Conservation (phyloP, 306 rosid species). For the Vicia sativa region DNA sequence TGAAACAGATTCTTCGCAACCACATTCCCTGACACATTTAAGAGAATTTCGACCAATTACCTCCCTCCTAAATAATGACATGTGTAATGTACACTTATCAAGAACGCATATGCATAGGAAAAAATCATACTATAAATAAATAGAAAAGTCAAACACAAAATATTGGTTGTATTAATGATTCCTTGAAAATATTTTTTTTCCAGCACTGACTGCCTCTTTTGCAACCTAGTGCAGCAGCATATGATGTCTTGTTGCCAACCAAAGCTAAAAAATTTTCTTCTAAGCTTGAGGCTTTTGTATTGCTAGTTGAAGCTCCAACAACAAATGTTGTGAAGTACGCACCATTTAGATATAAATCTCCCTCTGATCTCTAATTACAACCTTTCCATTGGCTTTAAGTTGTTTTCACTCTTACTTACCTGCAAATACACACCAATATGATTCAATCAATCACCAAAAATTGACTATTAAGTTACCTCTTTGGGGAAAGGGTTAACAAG, state of each 20-base stretch:
- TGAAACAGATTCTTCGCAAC: too few species aligned
- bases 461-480: conserved; percentile 59
- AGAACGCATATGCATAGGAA: conserved; percentile 40
- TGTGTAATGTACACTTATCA: conserved; percentile 91
- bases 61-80: too few species aligned
- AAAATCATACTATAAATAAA: conserved; percentile 44
- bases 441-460: conserved; percentile 9
- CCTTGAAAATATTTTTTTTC: conserved; percentile 36
- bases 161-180: conserved; percentile 26
- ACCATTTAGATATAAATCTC: conserved; percentile 82
- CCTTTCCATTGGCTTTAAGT: conserved; percentile 59
- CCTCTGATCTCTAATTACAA: conserved; percentile 99
- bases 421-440: conserved; percentile 28
- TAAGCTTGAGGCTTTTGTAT: conserved; percentile 97
- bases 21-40: too few species aligned
- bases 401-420: conserved; percentile 98
- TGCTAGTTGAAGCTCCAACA: conserved; percentile 90
- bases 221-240: conserved; percentile 82
- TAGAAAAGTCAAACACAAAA: conserved; percentile 43
- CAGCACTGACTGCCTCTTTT: conserved; percentile 81
- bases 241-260: conserved; percentile 86
- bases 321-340: conserved; percentile 96
- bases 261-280: conserved; percentile 92
- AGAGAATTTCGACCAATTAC: too few species aligned
- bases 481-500: conserved; percentile 82